Base-by-base conservation (phyloP, 495 filamentous ascomycete species). In the Astrothelium subdiscretum region DNA sequence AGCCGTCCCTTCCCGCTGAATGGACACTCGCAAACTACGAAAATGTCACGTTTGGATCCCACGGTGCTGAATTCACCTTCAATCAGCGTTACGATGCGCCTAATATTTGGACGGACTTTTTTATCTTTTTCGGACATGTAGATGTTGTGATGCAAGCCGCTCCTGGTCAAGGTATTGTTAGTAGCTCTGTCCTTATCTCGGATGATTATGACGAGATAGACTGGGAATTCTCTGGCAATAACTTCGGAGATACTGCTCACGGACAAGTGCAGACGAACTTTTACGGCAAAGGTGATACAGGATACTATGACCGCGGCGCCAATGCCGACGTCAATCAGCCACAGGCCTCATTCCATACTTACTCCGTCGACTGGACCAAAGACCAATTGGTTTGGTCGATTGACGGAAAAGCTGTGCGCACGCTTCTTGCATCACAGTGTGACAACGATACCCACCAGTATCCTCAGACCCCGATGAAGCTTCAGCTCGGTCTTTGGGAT, bases 151-250 rank as follows among this genome's bases (percentile, higher is more conserved):
- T 91, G 79, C 86, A 91, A 76, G 84, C 87, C 11, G 83, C 91
- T 5, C 74, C 76, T 5, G 91, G 91, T 22, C 76, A 74, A n/a
- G 91, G 91, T 63, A 84, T 96, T 63, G 84, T 95, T 70, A 91
- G 87, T 74, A 90, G 86, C 61, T 84, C 91, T 60, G 89, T 95
- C 44, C 77, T 92, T 67, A 81, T 90, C 66, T 91, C 88, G 31
- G 91, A 95, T 66, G 85, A 88, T 66, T 78, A 94, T 22, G 91
- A 96, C 69, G 91, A 96, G 71, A 86, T 96, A 59, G 91, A 95
- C 71, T 92, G 87, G 86, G 91, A 92, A 70, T 92, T 89, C 77
- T 79, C 89, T 26, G 88, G 65, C 13, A 77, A 75, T 54, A 60
- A 67, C 62, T 63, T 63, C 18, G 63, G 58, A 18, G 69, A 80